Base-by-base conservation (phyloP, 331 rosid genomes). In the Quercus lobata region DNA sequence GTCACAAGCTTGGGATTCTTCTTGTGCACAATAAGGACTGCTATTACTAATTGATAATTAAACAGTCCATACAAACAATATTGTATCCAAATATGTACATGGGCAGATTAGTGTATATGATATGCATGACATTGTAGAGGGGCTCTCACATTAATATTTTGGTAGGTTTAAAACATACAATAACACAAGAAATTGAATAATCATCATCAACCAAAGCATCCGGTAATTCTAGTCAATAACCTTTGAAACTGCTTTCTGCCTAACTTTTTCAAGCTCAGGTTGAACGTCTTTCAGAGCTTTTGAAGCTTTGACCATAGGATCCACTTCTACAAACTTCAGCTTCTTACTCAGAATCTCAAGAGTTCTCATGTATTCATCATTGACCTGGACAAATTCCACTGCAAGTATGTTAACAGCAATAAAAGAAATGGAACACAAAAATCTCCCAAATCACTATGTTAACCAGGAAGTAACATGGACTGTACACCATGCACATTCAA, bases 201-300 rank as follows among this genome's bases (percentile, higher is more conserved):
- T 35, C 69, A 34, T 53, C 7, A 78, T 78, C 76, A 78, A 56
- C 35, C 10, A 55, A 21, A 6, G 58, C 16, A 69, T 54, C 15
- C 30, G 7, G 74, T 3, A 69, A 71, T 30, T 79, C 30, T 22
- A 34, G 55, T 60, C 32, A 32, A 63, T 73, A 81, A 94, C 98
- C 98, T 93, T 95, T 69, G 99, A 90, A 81, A 93, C 91, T 73
- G 97, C 97, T 82, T 93, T 95, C 83, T 95, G 99, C 61, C 98
- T 74, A 66, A 95, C 98, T 76, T 93, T 95, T 85, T 93, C 99
- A 79, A 93, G 94, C 86, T 95, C 98, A 1, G 98, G 99, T 78
- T 93, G 97, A 81, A 93, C 96, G 84, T 95, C 99, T 82, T 95
- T 95, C 55, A 93, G 89, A 76, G 99, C 99, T 83, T 95, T 91